phyloP scores from a whole-genome alignment of 2,329 filamentous ascomycete genomes.

The Setomelanomma holmii region DNA sequence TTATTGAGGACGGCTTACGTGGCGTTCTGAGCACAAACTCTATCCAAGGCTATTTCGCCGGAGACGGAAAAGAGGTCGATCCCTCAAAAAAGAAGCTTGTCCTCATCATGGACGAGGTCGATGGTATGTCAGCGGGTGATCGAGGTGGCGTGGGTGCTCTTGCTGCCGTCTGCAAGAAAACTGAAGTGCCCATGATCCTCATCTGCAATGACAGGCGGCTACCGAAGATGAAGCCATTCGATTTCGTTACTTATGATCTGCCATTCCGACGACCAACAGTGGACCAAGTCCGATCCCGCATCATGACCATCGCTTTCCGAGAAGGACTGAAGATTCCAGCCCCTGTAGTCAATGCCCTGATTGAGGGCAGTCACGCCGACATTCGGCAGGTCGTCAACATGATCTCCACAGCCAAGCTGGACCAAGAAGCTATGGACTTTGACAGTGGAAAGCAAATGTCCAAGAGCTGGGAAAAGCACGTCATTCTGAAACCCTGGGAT shows the following conservation, averaged over 20 bases:
- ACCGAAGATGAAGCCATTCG: conserved; percentile 99
- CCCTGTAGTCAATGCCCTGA: conserved; percentile 87
- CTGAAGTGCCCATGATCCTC: conserved; percentile 90
- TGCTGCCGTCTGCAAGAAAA: conserved; percentile 94
- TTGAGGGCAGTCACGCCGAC: conserved; percentile 93
- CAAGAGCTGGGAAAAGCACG: conserved; percentile 97
- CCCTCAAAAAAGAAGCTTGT: conserved; percentile 88
- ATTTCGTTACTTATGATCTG: conserved; percentile 82
- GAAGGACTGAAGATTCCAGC: conserved; percentile 87
- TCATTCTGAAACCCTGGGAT: conserved; percentile 97
- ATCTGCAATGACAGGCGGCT: conserved; percentile 95
- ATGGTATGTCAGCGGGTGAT: conserved; percentile 98
- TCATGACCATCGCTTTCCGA: conserved; percentile 93
- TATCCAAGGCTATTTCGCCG: conserved; percentile 86
- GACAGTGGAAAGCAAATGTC: conserved; percentile 92
- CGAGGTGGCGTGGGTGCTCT: conserved; percentile 93
- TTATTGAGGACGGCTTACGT: conserved; percentile 86
- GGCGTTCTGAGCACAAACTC: conserved; percentile 95
- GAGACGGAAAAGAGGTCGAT: conserved; percentile 81
- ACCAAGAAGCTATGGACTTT: conserved; percentile 79
- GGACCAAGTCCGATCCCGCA: conserved; percentile 87
- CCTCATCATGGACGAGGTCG: conserved; percentile 98
- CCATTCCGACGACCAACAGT: conserved; percentile 88
- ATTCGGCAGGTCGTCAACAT: conserved; percentile 99
- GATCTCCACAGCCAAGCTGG: conserved; percentile 91